Base-by-base conservation (phyloP, 2,329 filamentous ascomycete species). In the Emmonsiellopsis sp. region DNA sequence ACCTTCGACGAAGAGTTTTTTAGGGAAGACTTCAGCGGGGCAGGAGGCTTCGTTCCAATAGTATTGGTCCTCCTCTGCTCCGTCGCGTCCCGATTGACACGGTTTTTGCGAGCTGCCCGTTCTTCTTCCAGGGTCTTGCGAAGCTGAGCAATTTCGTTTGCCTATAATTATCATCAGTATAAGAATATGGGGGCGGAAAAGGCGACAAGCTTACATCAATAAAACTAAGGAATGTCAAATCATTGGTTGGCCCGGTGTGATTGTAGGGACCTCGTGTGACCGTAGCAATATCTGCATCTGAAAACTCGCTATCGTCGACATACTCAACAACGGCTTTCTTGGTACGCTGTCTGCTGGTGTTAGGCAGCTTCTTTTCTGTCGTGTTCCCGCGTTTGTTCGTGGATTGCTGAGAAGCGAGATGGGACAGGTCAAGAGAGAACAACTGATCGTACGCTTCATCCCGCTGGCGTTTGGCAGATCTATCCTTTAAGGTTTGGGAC, bases 51-150 rank as follows among this genome's bases (percentile, higher is more conserved):
- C 13, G 68, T 70, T 16, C 64, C 63, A 7, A 65, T 54, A 1
- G 73, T 76, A 15, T 75, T 69, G 45, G 74, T 72, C 2, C 67
- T 65, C 26, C 60, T 59, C 16, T 67, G 60, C 13, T 75, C 65
- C 41, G 62, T 65, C 3, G 58, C 50, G 5, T 58, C 54, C 47
- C 55, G 62, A 10, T 64, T 63, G 34, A 73, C 71, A 34, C 68
- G 68, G 32, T 68, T 65, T 54, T 71, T 73, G 40, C 70, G 70
- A 16, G 72, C 70, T 32, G 75, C 63, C 50, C 76, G 69, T 63
- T 82, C 79, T 55, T 79, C 75, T 61, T 83, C 81, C 6, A 83
- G 60, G 11, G 70, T 73, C 59, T 75, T 79, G 41, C 81, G 75
- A 49, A 84, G 68, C 43, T 74, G 70, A 32, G 76, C 75, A 59